A percentile compares a stretch with the other conserved stretches of the same genome.
Evolutionary conservation across 2,329 filamentous ascomycete species (phyloP).

Genomic region (Aspergillus tamarii): DNA sequence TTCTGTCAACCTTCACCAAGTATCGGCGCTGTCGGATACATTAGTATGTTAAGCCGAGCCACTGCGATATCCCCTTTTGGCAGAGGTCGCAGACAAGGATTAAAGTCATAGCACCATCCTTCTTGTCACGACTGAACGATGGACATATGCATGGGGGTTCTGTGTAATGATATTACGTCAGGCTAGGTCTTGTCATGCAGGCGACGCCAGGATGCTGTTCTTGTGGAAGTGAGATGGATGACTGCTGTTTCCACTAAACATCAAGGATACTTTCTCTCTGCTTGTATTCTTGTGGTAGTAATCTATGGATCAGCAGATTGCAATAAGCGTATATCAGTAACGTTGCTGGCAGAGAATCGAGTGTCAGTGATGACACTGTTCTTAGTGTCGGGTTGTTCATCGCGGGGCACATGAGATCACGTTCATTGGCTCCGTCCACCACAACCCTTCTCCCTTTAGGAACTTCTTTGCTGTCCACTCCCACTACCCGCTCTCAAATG

Average conservation of each 20-base stretch:
- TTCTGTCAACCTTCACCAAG: constrained; percentile 8
- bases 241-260: background rate
- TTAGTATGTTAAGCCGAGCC: background rate
- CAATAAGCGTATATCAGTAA: background rate
- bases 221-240: constrained; percentile 4
- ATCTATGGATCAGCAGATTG: background rate
- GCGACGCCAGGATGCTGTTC: constrained; percentile 21
- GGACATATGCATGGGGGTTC: background rate
- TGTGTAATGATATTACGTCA: constrained; percentile 15
- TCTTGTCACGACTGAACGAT: background rate
- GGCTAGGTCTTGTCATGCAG: constrained; percentile 20
- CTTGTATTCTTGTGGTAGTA: background rate
- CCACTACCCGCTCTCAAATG: background rate
- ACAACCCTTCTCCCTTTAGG: background rate
- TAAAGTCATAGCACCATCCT: background rate
- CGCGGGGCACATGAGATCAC: background rate
- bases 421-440: background rate
- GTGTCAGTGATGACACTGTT: background rate
- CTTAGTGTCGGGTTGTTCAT: background rate
- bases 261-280: background rate
- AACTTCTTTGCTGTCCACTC: background rate
- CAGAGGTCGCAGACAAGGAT: background rate
- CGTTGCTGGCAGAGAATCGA: background rate
- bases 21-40: constrained; percentile 9
- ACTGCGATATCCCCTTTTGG: constrained; percentile 1